Base-by-base conservation (phyloP, 2,329 filamentous ascomycete genomes). In the Chrysoporthe cubensis region DNA sequence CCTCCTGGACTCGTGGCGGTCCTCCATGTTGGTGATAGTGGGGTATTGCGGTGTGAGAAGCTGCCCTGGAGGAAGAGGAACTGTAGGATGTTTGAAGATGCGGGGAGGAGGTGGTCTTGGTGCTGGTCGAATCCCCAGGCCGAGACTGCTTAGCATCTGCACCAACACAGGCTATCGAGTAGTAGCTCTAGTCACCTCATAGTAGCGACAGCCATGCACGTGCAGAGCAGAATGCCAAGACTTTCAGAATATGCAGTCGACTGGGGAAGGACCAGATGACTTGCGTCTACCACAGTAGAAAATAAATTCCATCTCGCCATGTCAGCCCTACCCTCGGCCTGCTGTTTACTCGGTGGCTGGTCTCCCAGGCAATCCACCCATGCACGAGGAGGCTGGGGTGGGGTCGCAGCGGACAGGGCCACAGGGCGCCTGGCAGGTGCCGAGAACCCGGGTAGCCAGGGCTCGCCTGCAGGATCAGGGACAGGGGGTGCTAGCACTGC, bases 331-430 rank as follows among this genome's bases (percentile, higher is more conserved):
- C 26, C 26, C 26, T 26, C 26, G 26, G 26, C 26, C 26, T 26
- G 26, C 2, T 69, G 62, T 65, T 69, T 63, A 70, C 59, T 18
- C 59, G 50, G 68, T 70, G 68, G 68, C 68, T 70, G 68, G 68
- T 70, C 62, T 60, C 66, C 61, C 52, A 61, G 66, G 62, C 62
- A 65, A 68, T 61, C 34, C 62, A 32, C 50, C 66, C 62, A 61
- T 50, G 62, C 56, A 44, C 61, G 32, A 63, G 56, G 67, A 69
- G 67, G 67, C 67, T 69, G 67, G 67, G 64, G 44, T 42, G 14
- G 42, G 50, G 56, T 21, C 52, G 50, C 14, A 21, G 16, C 6
- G 43, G 26, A 37, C 59, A 61, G 32, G 37, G 37, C 9, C 37
- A 9, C 26, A 26, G 48, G 61, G 61, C 42, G 26, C 13, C 50